Percentiles rank a stretch among this genome's conserved stretches.
These are phyloP conservation scores for Spirogloea muscicola DNA, from an alignment of 139 green algal genomes.

Conservation along the genomic window DNA sequence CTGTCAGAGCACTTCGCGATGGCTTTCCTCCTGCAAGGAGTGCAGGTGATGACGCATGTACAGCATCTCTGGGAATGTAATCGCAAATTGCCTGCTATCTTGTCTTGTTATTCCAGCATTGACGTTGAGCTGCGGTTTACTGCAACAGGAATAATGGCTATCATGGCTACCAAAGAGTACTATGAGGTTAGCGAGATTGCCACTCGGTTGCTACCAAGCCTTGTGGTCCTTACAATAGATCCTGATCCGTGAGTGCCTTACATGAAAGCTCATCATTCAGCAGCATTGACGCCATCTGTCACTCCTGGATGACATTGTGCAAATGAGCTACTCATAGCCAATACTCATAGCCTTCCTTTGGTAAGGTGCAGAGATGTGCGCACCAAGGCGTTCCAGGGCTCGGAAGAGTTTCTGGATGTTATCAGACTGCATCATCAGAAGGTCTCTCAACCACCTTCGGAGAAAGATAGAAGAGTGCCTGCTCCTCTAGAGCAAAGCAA, in stretches of 20 bases:
- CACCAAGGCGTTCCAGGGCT: constrained; percentile 46
- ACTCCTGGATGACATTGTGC: too few relatives aligned
- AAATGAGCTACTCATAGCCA: too few relatives aligned
- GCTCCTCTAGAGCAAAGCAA: too few relatives aligned
- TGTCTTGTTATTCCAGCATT: too few relatives aligned
- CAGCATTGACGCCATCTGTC: too few relatives aligned
- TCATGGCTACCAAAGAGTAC: constrained; percentile 66
- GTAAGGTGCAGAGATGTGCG: constrained; percentile 57
- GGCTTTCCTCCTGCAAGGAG: constrained; percentile 43
- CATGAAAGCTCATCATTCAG: too few relatives aligned
- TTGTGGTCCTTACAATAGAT: constrained; percentile 77
- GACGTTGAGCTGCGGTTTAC: too few relatives aligned
- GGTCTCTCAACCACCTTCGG: too few relatives aligned
- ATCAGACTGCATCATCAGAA: too few relatives aligned
- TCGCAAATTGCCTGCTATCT: too few relatives aligned
- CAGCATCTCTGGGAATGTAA: not conserved
- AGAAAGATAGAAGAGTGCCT: too few relatives aligned
- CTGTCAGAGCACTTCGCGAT: constrained; percentile 79
- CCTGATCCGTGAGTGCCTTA: constrained; percentile 40
- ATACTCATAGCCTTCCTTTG: too few relatives aligned
- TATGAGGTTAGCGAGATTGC: constrained; percentile 74
- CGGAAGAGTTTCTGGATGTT: constrained; percentile 47
- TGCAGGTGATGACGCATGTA: constrained; percentile 14
- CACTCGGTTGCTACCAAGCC: constrained; percentile 68
- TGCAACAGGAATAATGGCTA: constrained; percentile 57